Percentiles rank a stretch among this genome's conserved stretches.
Conservation (phyloP, 2,329 filamentous ascomycete genomes). For the Zymoseptoria tritici region DNA sequence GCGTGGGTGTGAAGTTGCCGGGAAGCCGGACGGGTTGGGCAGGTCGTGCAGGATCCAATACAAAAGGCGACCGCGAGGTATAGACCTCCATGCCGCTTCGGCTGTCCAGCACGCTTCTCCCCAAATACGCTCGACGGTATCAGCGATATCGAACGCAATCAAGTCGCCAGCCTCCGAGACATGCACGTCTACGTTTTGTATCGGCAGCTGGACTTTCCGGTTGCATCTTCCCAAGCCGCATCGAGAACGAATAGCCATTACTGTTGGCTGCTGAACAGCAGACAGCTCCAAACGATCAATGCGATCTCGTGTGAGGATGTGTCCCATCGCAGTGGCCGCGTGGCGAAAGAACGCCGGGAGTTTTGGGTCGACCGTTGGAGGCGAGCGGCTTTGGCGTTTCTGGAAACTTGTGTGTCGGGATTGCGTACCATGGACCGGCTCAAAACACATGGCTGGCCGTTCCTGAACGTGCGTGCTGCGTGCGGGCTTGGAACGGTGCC, state of each 20-base stretch:
- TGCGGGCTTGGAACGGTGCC: neutral
- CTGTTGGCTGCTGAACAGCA: neutral
- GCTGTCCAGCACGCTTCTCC: neutral
- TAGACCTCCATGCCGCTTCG: neutral
- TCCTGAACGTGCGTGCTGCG: neutral
- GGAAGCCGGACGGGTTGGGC: neutral
- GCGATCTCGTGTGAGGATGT: neutral
- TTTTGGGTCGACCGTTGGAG: neutral
- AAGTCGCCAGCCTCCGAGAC: neutral
- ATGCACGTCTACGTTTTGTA: neutral
- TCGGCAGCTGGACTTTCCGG: no score
- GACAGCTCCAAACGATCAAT: neutral
- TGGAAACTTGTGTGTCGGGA: neutral
- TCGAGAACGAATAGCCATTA: neutral
- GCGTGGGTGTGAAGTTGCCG: neutral
- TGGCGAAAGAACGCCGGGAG: neutral
- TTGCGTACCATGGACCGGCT: neutral
- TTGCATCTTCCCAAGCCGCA: neutral
- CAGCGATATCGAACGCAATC: neutral
- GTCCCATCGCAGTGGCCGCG: neutral
- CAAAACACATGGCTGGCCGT: neutral
- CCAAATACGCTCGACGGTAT: neutral
- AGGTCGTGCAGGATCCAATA: neutral
- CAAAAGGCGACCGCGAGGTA: no score
- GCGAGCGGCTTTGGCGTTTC: neutral